phyloP scores from a whole-genome alignment of 371 early-diverging fungal genomes.

The Mortierella sp. region DNA sequence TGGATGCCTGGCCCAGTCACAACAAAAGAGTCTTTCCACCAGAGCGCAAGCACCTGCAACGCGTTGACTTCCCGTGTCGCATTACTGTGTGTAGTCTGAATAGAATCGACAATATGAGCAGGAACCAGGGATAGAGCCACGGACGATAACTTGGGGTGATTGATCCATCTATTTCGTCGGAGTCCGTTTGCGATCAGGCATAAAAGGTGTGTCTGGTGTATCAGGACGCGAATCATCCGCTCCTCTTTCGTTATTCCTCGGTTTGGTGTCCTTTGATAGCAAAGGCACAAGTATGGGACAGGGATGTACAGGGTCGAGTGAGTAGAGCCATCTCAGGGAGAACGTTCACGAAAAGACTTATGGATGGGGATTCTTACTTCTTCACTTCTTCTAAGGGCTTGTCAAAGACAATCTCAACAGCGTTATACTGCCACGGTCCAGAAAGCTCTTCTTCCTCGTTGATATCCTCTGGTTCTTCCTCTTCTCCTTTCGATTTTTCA shows the following conservation, averaged over 20 bases:
- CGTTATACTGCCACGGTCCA: constrained; percentile 51
- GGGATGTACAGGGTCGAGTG: not conserved
- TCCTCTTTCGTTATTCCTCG: constrained; percentile 58
- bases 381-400: constrained; percentile 25
- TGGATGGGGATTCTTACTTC: constrained; percentile 35
- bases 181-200: constrained; percentile 58
- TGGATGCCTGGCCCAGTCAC: constrained; percentile 60
- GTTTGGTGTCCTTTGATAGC: constrained; percentile 4
- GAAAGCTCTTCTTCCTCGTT: constrained; percentile 32
- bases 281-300: not conserved
- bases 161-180: constrained; percentile 60
- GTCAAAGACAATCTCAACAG: constrained; percentile 54
- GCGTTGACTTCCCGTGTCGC: constrained; percentile 35
- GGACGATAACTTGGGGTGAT: constrained; percentile 50
- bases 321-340: not conserved
- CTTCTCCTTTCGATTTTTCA: constrained; percentile 1
- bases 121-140: constrained; percentile 38
- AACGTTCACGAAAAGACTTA: too few relatives aligned
- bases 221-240: constrained; percentile 52
- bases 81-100: constrained; percentile 7
- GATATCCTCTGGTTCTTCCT: not conserved
- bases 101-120: constrained; percentile 26
- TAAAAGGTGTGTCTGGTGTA: constrained; percentile 62
- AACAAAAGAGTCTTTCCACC: constrained; percentile 68
- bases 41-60: constrained; percentile 63